Conservation (phyloP, 345 rosid genomes). For the Toxicodendron radicans region DNA sequence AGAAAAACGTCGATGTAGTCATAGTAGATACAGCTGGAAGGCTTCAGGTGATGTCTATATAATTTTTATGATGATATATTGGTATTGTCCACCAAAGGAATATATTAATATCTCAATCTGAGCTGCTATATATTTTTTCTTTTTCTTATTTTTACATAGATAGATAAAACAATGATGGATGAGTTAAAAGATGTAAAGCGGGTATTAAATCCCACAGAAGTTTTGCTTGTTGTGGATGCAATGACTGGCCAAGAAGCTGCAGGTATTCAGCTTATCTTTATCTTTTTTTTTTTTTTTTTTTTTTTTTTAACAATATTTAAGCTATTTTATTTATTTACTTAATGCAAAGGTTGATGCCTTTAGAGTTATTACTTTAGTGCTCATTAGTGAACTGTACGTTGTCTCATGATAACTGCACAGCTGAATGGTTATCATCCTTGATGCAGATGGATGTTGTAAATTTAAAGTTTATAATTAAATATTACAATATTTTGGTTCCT, state of each 20-base stretch:
- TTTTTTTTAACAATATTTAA: too few relatives aligned
- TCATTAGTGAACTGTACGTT: background rate
- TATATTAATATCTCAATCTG: constrained; percentile 4
- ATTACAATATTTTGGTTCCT: background rate
- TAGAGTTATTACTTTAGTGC: background rate
- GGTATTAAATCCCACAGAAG: constrained; percentile 82
- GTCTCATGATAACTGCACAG: background rate
- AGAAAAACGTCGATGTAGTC: constrained; percentile 79
- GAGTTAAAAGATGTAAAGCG: constrained; percentile 95
- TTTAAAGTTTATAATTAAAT: background rate
- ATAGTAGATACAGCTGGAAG: constrained; percentile 97
- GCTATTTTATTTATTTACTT: too few relatives aligned
- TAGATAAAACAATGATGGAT: constrained; percentile 97
- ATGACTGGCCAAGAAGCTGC: constrained; percentile 99
- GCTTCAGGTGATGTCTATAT: constrained; percentile 68
- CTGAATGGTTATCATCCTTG: background rate
- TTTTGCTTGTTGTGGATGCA: constrained; percentile 95
- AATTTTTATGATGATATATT: constrained; percentile 2
- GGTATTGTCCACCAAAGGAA: background rate
- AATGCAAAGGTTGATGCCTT: background rate
- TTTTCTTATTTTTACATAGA: constrained; percentile 39
- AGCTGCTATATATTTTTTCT: constrained; percentile 2
- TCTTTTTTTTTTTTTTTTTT: background rate
- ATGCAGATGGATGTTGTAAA: background rate
- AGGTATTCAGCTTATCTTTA: constrained; percentile 39